Evolutionary conservation across 352 stramenopile genomes (phyloP).

Genomic region (Vaucheria bursata): DNA sequence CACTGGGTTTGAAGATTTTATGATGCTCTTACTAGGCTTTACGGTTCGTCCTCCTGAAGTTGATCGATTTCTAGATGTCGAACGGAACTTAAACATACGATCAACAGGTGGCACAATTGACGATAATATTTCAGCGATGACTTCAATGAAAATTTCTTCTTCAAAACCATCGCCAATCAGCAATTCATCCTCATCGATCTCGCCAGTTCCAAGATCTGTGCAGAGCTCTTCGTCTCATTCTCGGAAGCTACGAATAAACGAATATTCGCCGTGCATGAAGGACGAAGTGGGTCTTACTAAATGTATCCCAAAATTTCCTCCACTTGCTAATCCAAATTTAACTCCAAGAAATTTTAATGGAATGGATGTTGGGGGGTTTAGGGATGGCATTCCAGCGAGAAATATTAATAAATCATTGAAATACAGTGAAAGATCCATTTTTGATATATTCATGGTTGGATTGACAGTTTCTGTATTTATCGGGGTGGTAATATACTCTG

Average conservation of each 20-base stretch:
- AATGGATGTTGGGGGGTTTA: too few relatives aligned
- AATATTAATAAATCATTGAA: too few relatives aligned
- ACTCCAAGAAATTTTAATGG: too few relatives aligned
- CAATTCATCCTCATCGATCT: neutral
- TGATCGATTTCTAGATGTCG: slow-evolving; percentile 1
- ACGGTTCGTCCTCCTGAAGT: neutral
- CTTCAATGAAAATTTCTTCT: neutral
- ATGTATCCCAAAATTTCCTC: too few relatives aligned
- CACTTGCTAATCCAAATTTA: too few relatives aligned
- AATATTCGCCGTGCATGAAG: neutral
- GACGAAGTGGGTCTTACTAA: neutral
- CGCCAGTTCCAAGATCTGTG: neutral
- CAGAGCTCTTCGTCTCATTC: neutral
- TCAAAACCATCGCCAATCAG: too few relatives aligned
- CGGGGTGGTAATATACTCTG: neutral
- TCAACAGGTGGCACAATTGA: neutral
- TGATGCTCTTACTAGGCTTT: neutral
- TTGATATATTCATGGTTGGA: neutral
- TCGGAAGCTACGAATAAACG: neutral
- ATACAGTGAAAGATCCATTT: neutral
- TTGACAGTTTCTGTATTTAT: neutral
- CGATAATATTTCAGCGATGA: neutral
- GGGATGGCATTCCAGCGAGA: neutral
- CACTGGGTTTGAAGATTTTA: slow-evolving; percentile 13
- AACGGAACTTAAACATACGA: too few relatives aligned